Evolutionary conservation across 2,329 filamentous ascomycete species (phyloP).

Genomic region (Berkeleyomyces basicola): DNA sequence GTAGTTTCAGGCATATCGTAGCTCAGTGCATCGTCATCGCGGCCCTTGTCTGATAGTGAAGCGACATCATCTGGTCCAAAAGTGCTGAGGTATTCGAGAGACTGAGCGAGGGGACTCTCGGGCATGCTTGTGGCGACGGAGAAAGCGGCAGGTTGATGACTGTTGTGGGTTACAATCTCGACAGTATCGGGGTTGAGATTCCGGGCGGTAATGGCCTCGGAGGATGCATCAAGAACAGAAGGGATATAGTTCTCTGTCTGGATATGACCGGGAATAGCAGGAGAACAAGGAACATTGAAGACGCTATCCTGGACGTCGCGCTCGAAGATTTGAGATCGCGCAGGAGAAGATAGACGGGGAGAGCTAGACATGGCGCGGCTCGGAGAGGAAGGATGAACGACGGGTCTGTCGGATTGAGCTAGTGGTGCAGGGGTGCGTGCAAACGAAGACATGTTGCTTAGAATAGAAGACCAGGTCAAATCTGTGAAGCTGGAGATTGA

Average conservation of each 20-base stretch:
- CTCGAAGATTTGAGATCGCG: constrained; percentile 74
- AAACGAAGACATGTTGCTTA: constrained; percentile 10
- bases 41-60: constrained; percentile 32
- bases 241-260: constrained; percentile 90
- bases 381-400: constrained; percentile 43
- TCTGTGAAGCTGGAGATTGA: constrained; percentile 20
- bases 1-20: constrained; percentile 32
- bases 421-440: constrained; percentile 26
- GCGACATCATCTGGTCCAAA: constrained; percentile 43
- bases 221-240: constrained; percentile 77
- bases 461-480: constrained; percentile 2
- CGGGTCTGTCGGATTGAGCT: constrained; percentile 26
- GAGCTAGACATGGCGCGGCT: constrained; percentile 51
- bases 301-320: constrained; percentile 77
- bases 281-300: constrained; percentile 50
- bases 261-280: constrained; percentile 85
- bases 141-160: constrained; percentile 62
- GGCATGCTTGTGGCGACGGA: constrained; percentile 37
- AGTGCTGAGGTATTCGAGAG: constrained; percentile 27
- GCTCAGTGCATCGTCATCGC: constrained; percentile 49
- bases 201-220: constrained; percentile 76
- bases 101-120: constrained; percentile 20
- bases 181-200: constrained; percentile 75
- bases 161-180: constrained; percentile 77
- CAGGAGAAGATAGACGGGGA: constrained; percentile 61